Base-by-base conservation (phyloP, 192 early-diverging fungal species). In the Backusella westeae region DNA sequence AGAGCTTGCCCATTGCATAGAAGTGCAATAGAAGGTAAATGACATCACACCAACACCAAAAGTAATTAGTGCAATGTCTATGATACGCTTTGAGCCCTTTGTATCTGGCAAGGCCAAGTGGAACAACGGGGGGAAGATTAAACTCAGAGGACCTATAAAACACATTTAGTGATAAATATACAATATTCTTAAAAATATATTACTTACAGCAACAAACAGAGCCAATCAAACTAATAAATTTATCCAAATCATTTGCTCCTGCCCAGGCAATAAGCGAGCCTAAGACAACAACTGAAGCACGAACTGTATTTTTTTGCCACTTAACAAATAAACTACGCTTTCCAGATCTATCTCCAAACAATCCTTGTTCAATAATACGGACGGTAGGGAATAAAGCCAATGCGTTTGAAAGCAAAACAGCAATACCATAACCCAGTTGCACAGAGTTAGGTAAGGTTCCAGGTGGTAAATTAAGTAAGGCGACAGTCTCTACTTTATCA, bases 341-440 rank as follows among this genome's bases (percentile, higher is more conserved):
- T 49, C 94, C 94, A 8, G 85, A 84, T 12, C 83, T 76, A 44
- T 88, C 78, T 8, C 84, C 80, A 73, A 95, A 95, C 17, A 94
- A 68, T 17, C 83, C 91, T 53, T 91, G 89, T 79, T 97, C 95
- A 23, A 94, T 89, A 74, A 98, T 98, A 39, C 94, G 91, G 70
- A 96, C 95, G 34, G 93, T 90, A 3, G 96, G 95, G 82, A 96
- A 98, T 44, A 96, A 85, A 68, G 89, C 91, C 41, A 98, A 78
- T 2, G 94, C 94, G 38, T 94, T 95, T 19, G 94, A 95, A 68
- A 96, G 86, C 79, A 96, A 89, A 72, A 98, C 96, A 42, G 96
- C 95, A 44, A 97, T 81, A 39, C 91, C 90, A 83, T 98, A 97
- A 8, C 96, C 79, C 77, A 94, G 79, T 81, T 96, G 94, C 72